phyloP scores from a whole-genome alignment of 345 rosid species.

The Eucalyptus tenuipes region DNA sequence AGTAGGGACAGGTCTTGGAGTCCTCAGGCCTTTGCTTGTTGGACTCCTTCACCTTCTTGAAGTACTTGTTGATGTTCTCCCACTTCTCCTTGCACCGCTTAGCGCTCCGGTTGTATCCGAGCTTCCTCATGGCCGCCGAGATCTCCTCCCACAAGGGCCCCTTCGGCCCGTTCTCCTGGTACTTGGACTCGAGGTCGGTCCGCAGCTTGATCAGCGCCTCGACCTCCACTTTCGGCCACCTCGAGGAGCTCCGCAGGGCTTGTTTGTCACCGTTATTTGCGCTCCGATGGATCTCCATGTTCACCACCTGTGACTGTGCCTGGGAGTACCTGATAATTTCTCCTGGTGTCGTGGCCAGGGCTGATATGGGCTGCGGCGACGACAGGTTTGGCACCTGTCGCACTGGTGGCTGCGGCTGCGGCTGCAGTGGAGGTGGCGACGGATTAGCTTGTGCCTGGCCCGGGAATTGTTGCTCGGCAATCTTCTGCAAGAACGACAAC shows the following conservation, averaged over 20 bases:
- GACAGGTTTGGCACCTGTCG: neutral
- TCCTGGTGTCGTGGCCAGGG: neutral
- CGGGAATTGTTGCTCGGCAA: constrained; percentile 26
- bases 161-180: constrained; percentile 46
- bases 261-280: neutral
- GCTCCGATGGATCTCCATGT: neutral
- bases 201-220: constrained; percentile 40
- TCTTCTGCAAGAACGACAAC: constrained; percentile 57
- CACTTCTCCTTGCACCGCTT: constrained; percentile 75
- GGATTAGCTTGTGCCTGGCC: neutral
- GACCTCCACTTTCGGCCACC: constrained; percentile 67
- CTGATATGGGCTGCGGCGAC: neutral
- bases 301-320: neutral
- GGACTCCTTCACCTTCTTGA: constrained; percentile 63
- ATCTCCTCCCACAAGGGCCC: constrained; percentile 71
- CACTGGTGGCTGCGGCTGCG: neutral
- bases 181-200: constrained; percentile 24
- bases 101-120: constrained; percentile 43
- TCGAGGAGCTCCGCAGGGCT: constrained; percentile 14
- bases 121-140: constrained; percentile 34
- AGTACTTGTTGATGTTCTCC: constrained; percentile 78
- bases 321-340: neutral
- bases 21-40: constrained; percentile 42
- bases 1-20: constrained; percentile 64
- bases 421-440: neutral